Conservation (phyloP, 169 alveolate species). For the Cryptosporidium ryanae region DNA sequence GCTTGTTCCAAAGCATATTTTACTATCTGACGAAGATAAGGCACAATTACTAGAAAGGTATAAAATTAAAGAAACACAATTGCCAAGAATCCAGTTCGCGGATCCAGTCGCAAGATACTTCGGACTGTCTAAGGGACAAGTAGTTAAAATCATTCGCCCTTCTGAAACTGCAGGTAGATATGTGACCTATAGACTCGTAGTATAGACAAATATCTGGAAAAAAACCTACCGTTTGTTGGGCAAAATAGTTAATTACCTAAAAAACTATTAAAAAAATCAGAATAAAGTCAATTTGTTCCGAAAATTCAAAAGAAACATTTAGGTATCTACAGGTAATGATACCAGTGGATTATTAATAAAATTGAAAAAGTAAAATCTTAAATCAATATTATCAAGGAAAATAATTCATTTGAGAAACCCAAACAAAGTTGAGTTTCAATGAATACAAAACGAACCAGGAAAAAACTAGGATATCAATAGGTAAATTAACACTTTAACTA, state of each 20-base stretch:
- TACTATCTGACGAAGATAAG: conserved; percentile 93
- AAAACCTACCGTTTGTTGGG: neutral
- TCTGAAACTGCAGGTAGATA: conserved; percentile 99
- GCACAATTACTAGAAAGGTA: conserved; percentile 91
- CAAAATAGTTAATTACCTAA: neutral
- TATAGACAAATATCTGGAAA: conserved; percentile 58
- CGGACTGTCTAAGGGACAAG: conserved; percentile 94
- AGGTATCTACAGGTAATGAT: neutral
- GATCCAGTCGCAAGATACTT: conserved; percentile 97
- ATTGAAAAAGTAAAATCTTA: neutral
- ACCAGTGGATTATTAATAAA: neutral
- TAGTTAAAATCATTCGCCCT: conserved; percentile 96
- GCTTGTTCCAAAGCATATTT: conserved; percentile 96
- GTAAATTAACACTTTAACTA: conserved; percentile 33
- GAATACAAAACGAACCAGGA: conserved; percentile 25
- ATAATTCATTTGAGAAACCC: conserved; percentile 38
- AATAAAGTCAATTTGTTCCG: neutral
- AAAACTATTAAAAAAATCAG: neutral
- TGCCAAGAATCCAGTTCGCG: conserved; percentile 95
- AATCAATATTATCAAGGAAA: neutral
- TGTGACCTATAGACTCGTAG: conserved; percentile 94
- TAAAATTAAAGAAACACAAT: conserved; percentile 92
- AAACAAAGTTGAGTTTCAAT: conserved; percentile 60
- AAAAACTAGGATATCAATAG: conserved; percentile 11
- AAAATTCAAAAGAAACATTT: neutral